phyloP scores from a whole-genome alignment of 108 stramenopile genomes.

The Nitzschia sp. region DNA sequence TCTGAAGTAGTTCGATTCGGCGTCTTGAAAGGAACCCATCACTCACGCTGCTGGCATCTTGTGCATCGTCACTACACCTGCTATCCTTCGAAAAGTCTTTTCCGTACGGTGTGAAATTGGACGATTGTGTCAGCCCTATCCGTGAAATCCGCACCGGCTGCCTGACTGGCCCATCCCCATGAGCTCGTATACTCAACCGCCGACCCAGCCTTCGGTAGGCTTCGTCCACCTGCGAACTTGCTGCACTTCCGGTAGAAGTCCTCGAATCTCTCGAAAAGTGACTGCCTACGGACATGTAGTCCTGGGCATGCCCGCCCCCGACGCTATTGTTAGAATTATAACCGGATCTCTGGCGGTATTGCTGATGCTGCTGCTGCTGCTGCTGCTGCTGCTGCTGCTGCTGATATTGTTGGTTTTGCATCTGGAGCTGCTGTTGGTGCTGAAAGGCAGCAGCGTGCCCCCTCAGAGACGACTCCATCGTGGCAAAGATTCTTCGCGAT shows the following conservation, averaged over 20 bases:
- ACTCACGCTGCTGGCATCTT: slow-evolving; percentile 1
- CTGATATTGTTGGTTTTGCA: slow-evolving; percentile 14
- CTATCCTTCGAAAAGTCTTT: not conserved
- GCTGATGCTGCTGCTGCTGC: slow-evolving; percentile 14
- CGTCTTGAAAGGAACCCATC: not conserved
- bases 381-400: slow-evolving; percentile 13
- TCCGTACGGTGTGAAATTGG: slow-evolving; percentile 2
- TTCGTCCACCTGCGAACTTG: slow-evolving; percentile 27
- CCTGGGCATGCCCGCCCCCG: not conserved
- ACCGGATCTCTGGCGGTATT: slow-evolving; percentile 7
- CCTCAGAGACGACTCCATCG: slow-evolving; percentile 4
- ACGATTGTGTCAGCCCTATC: slow-evolving; percentile 1
- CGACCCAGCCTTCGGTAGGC: slow-evolving; percentile 46
- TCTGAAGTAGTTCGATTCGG: too few relatives aligned
- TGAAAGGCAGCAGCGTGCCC: not conserved
- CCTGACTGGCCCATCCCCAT: slow-evolving; percentile 15
- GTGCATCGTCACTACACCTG: not conserved
- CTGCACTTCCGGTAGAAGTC: not conserved
- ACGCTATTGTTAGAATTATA: not conserved
- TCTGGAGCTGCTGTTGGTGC: slow-evolving; percentile 13
- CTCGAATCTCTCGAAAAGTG: not conserved
- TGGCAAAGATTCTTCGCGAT: too few relatives aligned
- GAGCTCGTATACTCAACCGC: slow-evolving; percentile 32
- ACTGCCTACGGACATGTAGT: slow-evolving; percentile 11
- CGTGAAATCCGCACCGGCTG: not conserved